Evolutionary conservation across 257 asterid genomes (phyloP).

Genomic region (Jacaranda copaia): DNA sequence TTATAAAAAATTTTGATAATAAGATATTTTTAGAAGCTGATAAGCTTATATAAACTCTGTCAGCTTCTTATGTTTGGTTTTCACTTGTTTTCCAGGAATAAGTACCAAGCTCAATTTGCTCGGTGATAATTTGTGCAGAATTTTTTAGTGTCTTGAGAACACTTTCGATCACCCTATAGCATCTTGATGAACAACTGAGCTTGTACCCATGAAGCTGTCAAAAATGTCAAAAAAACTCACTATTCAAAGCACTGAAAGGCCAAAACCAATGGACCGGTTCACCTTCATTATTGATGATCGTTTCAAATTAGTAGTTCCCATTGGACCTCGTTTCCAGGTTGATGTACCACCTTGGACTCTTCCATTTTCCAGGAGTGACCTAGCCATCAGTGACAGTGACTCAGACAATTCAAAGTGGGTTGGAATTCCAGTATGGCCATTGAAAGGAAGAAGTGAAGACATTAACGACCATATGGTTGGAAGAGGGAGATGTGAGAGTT

Average conservation of each 20-base stretch:
- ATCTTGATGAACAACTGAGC: neutral
- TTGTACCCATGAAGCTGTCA: constrained; percentile 28
- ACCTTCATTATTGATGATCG: constrained; percentile 38
- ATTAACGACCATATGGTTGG: constrained; percentile 10
- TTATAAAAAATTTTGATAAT: no score
- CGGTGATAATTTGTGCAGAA: constrained; percentile 20
- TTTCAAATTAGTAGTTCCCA: constrained; percentile 33
- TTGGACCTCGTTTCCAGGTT: constrained; percentile 49
- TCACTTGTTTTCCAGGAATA: neutral
- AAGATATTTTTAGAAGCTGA: no score
- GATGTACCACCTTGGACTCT: constrained; percentile 28
- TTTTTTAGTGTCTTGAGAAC: neutral
- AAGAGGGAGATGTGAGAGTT: constrained; percentile 37
- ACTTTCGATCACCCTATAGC: neutral
- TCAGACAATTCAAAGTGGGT: constrained; percentile 31
- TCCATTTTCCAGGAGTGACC: no score
- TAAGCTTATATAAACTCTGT: no score
- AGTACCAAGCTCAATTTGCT: neutral
- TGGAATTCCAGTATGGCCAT: constrained; percentile 39
- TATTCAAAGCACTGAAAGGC: neutral
- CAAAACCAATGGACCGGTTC: constrained; percentile 29
- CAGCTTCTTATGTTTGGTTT: neutral
- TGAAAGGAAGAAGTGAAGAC: neutral
- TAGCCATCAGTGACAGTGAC: neutral
- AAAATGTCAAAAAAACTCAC: neutral